Evolutionary conservation across 169 alveolate genomes (phyloP), one percentile per base, ranked within the genome.

Genomic region (Eimeria praecox): DNA sequence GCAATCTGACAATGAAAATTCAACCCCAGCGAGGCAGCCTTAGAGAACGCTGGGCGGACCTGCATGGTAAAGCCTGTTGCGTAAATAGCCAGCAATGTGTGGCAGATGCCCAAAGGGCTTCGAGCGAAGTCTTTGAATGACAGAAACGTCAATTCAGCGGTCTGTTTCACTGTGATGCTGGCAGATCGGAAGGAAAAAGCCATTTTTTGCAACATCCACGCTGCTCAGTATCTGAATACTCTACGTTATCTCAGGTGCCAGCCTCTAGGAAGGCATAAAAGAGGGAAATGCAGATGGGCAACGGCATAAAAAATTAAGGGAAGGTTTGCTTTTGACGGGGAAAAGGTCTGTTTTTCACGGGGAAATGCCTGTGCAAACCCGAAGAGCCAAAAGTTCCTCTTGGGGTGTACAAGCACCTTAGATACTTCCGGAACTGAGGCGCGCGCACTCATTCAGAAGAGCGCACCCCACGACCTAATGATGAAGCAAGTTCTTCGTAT

Each of bases 51-150:
- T 14, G 44, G 44, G 54, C 88, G 38, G 71, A 93, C 96, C 96
- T 93, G 96, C 75, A 83, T 69, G 59, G 96, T 93, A 49, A 71
- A 93, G 16, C 96, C 96, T 27, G 80, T 54, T 10, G 94, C 93
- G 52, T 93, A 93, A 64, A 82, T 82, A 30, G 88, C 82, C 77
- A 93, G 93, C 77, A 93, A 66, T 22, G 92, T 52, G 88, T 93
- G 96, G 89, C 96, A 73, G 59, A 93, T 93, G 71, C 96, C 96
- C 46, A 93, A 35, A 5, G 96, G 96, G 64, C 93, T 83, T 49
- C 90, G 90, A 89, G 78, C 88, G 78, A 93, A 93, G 66, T 93
- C 90, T 49, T 80, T 82, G 38, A 44, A 56, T 3, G 92, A 86
- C 44, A 86, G 20, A 20, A 86, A 35, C 9, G 78, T 38, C 38